Evolutionary conservation across 2,329 filamentous ascomycete species (phyloP).

Genomic region (Neocucurbitaria cava): DNA sequence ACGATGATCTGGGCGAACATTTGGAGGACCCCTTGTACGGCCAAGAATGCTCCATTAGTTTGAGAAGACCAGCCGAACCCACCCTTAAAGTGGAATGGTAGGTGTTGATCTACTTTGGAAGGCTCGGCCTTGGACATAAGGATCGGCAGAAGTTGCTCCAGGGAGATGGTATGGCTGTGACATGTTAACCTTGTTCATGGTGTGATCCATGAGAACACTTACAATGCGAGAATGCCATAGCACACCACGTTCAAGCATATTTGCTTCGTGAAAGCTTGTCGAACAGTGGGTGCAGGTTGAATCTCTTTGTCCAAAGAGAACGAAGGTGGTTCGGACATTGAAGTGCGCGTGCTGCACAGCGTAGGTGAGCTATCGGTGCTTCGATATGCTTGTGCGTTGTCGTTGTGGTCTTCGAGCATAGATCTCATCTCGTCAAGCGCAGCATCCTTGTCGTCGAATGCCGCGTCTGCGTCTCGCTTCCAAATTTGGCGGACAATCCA

Average conservation of each 20-base stretch:
- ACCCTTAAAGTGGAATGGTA: slow-evolving; percentile 89
- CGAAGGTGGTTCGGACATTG: slow-evolving; percentile 42
- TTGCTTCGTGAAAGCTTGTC: slow-evolving; percentile 79
- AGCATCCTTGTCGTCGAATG: slow-evolving; percentile 51
- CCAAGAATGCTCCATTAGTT: slow-evolving; percentile 85
- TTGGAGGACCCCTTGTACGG: slow-evolving; percentile 87
- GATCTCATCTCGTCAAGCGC: slow-evolving; percentile 65
- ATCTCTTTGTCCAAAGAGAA: slow-evolving; percentile 42
- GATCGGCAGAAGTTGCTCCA: slow-evolving; percentile 91
- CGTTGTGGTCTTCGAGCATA: slow-evolving; percentile 59
- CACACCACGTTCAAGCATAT: slow-evolving; percentile 87
- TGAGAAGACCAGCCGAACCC: slow-evolving; percentile 86
- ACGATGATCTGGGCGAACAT: slow-evolving; percentile 85
- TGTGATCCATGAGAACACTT: slow-evolving; percentile 55
- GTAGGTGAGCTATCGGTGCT: slow-evolving; percentile 62
- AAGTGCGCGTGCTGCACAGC: slow-evolving; percentile 47
- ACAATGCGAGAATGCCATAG: slow-evolving; percentile 95
- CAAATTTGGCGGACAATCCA: slow-evolving; percentile 62
- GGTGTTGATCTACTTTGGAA: slow-evolving; percentile 54
- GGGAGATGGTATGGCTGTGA: slow-evolving; percentile 89
- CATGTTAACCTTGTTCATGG: slow-evolving; percentile 23
- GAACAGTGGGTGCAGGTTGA: slow-evolving; percentile 29
- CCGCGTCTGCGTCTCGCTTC: slow-evolving; percentile 33
- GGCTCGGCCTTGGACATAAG: slow-evolving; percentile 77
- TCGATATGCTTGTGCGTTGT: slow-evolving; percentile 68